phyloP scores from a whole-genome alignment of 768 basidiomycete species.

The Lactarius sanguifluus region DNA sequence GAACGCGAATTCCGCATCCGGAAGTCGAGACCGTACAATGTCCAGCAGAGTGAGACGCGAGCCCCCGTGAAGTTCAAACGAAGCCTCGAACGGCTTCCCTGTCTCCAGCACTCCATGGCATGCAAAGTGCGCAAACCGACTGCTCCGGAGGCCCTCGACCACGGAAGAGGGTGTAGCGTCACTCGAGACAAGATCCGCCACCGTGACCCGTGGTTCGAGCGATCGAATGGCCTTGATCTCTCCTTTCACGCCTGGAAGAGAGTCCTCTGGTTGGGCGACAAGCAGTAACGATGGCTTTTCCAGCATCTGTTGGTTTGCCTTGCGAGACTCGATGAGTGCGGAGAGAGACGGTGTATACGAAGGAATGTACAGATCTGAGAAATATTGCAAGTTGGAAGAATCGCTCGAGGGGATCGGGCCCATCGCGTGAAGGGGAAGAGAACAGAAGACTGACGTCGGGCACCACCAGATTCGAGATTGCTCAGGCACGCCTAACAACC shows the following conservation, averaged over 20 bases:
- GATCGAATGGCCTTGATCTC: background rate
- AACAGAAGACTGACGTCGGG: background rate
- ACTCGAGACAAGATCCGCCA: too few species aligned
- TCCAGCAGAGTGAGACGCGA: too few species aligned
- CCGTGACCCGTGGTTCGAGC: too few species aligned
- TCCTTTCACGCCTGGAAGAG: background rate
- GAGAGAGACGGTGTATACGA: conserved; percentile 12
- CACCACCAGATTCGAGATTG: conserved; percentile 11
- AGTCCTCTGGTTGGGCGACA: background rate
- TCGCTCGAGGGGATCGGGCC: conserved; percentile 7
- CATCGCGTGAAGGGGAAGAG: conserved; percentile 15
- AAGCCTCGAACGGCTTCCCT: too few species aligned
- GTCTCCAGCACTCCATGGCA: too few species aligned
- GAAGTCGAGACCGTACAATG: too few species aligned
- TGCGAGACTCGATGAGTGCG: conserved; percentile 12
- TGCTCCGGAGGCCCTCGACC: too few species aligned
- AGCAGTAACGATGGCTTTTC: conserved; percentile 3
- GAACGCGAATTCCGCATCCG: too few species aligned
- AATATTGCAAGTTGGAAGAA: background rate
- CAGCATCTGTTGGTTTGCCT: too few species aligned
- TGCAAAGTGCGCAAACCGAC: too few species aligned
- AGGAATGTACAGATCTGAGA: conserved; percentile 9
- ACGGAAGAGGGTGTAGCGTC: too few species aligned
- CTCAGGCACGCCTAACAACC: background rate
- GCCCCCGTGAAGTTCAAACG: too few species aligned